phyloP scores from a whole-genome alignment of 2,329 filamentous ascomycete genomes.

The Colletotrichum sp. region DNA sequence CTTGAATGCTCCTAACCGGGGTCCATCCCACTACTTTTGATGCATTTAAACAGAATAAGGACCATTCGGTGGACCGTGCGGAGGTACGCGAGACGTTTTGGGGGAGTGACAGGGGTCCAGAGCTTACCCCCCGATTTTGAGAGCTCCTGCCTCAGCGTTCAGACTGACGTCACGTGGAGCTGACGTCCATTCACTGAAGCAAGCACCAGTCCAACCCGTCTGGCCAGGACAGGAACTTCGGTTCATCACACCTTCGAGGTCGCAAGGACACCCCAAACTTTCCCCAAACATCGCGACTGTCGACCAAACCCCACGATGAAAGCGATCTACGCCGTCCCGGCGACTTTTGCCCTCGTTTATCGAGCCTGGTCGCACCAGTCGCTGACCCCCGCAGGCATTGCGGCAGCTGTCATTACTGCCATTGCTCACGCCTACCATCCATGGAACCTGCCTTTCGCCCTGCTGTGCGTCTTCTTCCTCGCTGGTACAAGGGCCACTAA shows the following conservation, averaged over 20 bases:
- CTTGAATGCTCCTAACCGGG: background rate
- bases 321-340: conserved; percentile 60
- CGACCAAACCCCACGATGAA: conserved; percentile 50
- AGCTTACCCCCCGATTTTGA: background rate
- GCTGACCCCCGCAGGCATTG: conserved; percentile 47
- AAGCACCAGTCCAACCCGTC: conserved; percentile 3
- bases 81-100: background rate
- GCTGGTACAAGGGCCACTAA: conserved; percentile 85
- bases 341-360: conserved; percentile 65
- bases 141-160: background rate
- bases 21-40: background rate
- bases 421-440: conserved; percentile 82
- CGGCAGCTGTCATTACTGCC: conserved; percentile 34
- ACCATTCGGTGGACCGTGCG: background rate
- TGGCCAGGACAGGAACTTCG: background rate
- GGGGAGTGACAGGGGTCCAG: background rate
- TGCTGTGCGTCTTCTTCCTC: conserved; percentile 86
- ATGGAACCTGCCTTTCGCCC: conserved; percentile 87
- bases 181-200: background rate
- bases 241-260: background rate
- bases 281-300: background rate
- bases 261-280: background rate
- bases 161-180: conserved; percentile 19
- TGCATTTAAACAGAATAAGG: background rate
- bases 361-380: conserved; percentile 76